Evolutionary conservation across 176 grass and related monocot genomes (phyloP).

Genomic region (Aegilops speltoides): DNA sequence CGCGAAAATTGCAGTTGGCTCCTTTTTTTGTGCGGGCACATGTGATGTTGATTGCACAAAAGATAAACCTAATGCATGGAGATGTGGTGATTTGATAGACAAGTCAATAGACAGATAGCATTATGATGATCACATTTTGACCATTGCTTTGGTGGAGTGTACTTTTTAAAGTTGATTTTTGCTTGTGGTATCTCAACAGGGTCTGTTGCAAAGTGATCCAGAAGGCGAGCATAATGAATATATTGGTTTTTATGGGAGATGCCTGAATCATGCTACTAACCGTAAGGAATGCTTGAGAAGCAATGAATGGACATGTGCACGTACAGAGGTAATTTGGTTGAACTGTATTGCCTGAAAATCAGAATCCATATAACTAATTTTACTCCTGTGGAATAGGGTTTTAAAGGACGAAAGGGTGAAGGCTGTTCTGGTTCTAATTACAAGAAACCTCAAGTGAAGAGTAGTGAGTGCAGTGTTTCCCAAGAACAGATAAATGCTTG

Average conservation of each 20-base stretch:
- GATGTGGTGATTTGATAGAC: background rate
- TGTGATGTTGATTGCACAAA: conserved; percentile 1
- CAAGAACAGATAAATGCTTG: conserved; percentile 97
- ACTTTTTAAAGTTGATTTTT: conserved; percentile 17
- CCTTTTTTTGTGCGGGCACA: background rate
- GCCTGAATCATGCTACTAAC: conserved; percentile 63
- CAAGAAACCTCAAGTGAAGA: conserved; percentile 30
- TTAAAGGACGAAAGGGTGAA: conserved; percentile 68
- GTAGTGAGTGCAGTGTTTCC: conserved; percentile 61
- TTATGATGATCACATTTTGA: background rate
- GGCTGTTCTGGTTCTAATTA: conserved; percentile 29
- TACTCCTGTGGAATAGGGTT: conserved; percentile 49
- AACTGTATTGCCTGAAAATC: conserved; percentile 18
- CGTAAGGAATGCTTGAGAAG: conserved; percentile 42
- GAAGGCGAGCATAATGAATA: conserved; percentile 80
- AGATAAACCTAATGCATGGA: background rate
- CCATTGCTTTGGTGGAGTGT: background rate
- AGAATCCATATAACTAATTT: conserved; percentile 1
- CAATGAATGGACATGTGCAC: conserved; percentile 65
- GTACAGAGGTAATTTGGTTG: conserved; percentile 61
- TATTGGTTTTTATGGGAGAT: conserved; percentile 90
- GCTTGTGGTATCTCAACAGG: conserved; percentile 44
- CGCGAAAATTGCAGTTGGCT: background rate
- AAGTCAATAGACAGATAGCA: background rate
- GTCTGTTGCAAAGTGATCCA: conserved; percentile 87